Conservation (phyloP, 139 green algal genomes). For the Picochlorum sp. region DNA sequence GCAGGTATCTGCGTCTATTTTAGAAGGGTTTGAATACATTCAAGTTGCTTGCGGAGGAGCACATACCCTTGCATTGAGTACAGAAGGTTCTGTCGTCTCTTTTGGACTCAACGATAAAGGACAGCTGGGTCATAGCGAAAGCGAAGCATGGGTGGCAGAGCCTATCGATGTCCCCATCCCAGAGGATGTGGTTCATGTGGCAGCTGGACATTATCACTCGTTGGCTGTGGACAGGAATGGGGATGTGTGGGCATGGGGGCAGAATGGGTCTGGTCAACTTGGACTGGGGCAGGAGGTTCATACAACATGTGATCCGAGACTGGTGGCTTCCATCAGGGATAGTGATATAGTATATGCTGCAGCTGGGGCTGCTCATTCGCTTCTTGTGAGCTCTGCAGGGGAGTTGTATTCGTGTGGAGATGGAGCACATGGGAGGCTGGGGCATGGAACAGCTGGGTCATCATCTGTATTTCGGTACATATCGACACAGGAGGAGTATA, state of each 20-base stretch:
- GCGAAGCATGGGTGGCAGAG: slow-evolving; percentile 4
- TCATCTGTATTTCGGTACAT: slow-evolving; percentile 2
- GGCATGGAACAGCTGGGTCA: slow-evolving; percentile 35
- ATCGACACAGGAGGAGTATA: slow-evolving; percentile 11
- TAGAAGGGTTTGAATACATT: slow-evolving; percentile 27
- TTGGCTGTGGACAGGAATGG: slow-evolving; percentile 22
- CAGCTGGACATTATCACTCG: slow-evolving; percentile 31
- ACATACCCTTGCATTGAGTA: slow-evolving; percentile 52
- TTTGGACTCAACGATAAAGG: slow-evolving; percentile 61
- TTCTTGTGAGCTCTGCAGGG: slow-evolving; percentile 57
- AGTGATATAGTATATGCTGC: slow-evolving; percentile 43
- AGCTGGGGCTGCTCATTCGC: slow-evolving; percentile 53
- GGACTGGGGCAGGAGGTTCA: slow-evolving; percentile 21
- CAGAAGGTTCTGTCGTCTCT: slow-evolving; percentile 48
- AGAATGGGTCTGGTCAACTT: slow-evolving; percentile 24
- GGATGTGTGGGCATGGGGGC: slow-evolving; percentile 31
- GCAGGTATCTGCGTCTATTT: slow-evolving; percentile 6
- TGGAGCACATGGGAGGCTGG: slow-evolving; percentile 48
- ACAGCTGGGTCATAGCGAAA: slow-evolving; percentile 45
- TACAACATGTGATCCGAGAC: neutral
- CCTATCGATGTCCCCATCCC: slow-evolving; percentile 25
- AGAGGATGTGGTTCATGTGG: slow-evolving; percentile 17
- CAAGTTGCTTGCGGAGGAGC: slow-evolving; percentile 47
- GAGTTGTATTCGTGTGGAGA: slow-evolving; percentile 67
- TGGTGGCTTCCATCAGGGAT: neutral